Evolutionary conservation across 192 early-diverging fungal species (phyloP).

Genomic region (Gigaspora rosea): DNA sequence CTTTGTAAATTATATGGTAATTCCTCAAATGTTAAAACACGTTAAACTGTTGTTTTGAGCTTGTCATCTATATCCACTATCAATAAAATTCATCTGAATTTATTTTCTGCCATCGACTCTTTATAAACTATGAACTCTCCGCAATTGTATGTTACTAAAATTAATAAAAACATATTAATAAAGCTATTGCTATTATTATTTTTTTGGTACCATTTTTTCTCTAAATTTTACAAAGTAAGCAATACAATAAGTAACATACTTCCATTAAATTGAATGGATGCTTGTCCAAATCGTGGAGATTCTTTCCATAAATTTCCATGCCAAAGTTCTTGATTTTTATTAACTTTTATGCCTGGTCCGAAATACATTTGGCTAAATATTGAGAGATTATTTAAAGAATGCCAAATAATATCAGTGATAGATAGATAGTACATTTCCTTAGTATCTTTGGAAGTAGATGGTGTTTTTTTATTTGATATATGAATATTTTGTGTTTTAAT

Average conservation of each 20-base stretch:
- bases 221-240: neutral
- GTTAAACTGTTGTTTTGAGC: neutral
- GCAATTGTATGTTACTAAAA: neutral
- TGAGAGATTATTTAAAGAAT: neutral
- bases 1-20: neutral
- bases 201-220: no score
- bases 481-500: neutral
- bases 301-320: neutral
- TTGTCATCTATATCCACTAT: neutral
- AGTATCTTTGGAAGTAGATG: neutral
- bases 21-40: neutral
- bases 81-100: neutral
- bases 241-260: neutral
- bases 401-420: neutral
- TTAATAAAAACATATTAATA: neutral
- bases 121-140: neutral
- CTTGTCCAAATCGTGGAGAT: neutral
- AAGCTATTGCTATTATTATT: neutral
- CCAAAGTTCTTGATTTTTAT: neutral
- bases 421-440: neutral
- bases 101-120: neutral
- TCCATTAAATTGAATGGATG: neutral
- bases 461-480: neutral
- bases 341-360: neutral
- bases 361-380: slow-evolving; percentile 3